Base-by-base conservation (phyloP, 23 red algal species). In the Agarophyton chilense region DNA sequence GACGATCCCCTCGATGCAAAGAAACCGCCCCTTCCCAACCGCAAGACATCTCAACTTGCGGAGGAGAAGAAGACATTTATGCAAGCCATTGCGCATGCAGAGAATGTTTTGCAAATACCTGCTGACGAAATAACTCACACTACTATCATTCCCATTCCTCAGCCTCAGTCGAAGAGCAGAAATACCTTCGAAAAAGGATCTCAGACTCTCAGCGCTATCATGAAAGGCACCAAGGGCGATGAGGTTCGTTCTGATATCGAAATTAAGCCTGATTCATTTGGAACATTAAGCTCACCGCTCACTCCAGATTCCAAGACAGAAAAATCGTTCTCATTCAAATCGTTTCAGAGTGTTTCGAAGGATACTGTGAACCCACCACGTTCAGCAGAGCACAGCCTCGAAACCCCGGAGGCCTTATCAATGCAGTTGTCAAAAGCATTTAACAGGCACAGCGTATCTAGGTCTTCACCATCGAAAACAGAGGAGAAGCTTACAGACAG, bases 51-150 rank as follows among this genome's bases (percentile, higher is more conserved):
- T 74, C 38, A 74, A 49, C 68, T 74, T 47, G 68, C 43, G n/a
- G 68, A 74, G 68, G 68, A 74, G 68, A 74, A 74, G 14, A 74
- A 74, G 68, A 46, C 68, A 46, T 43, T 43, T 29, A 46, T 74
- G 68, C 68, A 74, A 26, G 40, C 68, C 4, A 49, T 74, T 74
- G 68, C 24, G 68, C 4, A 74, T 74, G 41, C 68, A 22, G 68
- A 74, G 38, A 74, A 74, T 47, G 68, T 33, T 3, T 12, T 49
- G 14, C 68, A 43, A 6, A 46, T 74, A 3, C 40, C 68, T 13
- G 47, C 68, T 74, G 68, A 74, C 21, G 43, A 49, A 46, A 45
- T 28, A 46, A 46, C 68, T 49, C 40, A 49, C 17, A 26, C 68
- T 40, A 19, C 65, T 29, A 26, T 49, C 26, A 10, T 74, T 0